Conservation (phyloP, 441 rosid genomes). For the Populus hybrid region DNA sequence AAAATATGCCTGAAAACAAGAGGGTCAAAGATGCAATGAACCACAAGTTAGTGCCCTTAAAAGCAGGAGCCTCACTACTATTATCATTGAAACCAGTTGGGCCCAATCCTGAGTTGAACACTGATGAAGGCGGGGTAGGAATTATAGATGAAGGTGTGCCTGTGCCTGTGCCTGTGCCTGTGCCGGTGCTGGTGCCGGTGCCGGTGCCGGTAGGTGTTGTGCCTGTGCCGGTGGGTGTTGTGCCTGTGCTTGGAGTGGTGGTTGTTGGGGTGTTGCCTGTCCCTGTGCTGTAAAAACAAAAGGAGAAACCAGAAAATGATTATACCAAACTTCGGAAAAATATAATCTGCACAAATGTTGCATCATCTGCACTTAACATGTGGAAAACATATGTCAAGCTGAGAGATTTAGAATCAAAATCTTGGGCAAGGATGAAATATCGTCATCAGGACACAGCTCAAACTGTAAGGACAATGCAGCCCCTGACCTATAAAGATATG, state of each 20-base stretch:
- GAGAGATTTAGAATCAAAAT: neutral
- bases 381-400: slow-evolving; percentile 24
- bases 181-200: slow-evolving; percentile 18
- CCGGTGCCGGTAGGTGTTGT: slow-evolving; percentile 16
- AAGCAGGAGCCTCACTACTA: slow-evolving; percentile 26
- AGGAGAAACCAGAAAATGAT: neutral
- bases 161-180: slow-evolving; percentile 28
- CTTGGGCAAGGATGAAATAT: slow-evolving; percentile 14
- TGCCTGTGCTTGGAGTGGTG: slow-evolving; percentile 13
- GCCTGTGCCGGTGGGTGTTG: slow-evolving; percentile 21
- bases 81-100: slow-evolving; percentile 47
- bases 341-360: neutral
- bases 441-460: slow-evolving; percentile 40
- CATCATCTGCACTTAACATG: neutral
- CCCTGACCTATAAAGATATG: neutral
- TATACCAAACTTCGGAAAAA: neutral
- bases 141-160: slow-evolving; percentile 1
- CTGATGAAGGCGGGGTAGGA: slow-evolving; percentile 9
- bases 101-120: slow-evolving; percentile 37
- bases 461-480: neutral
- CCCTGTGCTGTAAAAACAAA: neutral
- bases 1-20: slow-evolving; percentile 37
- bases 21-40: slow-evolving; percentile 26
- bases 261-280: neutral
- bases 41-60: slow-evolving; percentile 10